phyloP scores from a whole-genome alignment of 1,284 basidiomycete genomes.

The Ceratobasidium sp. region DNA sequence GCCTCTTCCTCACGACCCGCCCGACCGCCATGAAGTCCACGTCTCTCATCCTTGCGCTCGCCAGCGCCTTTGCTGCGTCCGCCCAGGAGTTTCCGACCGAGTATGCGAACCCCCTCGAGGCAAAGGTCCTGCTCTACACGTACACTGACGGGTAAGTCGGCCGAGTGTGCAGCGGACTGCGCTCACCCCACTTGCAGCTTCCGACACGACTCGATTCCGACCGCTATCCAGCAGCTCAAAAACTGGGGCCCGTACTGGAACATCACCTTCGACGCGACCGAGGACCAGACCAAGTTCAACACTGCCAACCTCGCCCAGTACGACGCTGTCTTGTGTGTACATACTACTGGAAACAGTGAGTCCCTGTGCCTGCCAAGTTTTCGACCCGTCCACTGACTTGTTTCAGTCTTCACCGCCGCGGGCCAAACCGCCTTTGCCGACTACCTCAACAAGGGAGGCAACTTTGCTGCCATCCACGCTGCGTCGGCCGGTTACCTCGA shows the following conservation, averaged over 20 bases:
- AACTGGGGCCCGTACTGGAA: constrained; percentile 60
- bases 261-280: constrained; percentile 72
- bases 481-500: constrained; percentile 75
- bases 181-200: constrained; percentile 51
- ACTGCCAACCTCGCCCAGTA: constrained; percentile 66
- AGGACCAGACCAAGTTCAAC: constrained; percentile 69
- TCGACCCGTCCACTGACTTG: background rate
- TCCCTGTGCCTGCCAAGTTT: constrained; percentile 59
- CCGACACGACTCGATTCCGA: constrained; percentile 76
- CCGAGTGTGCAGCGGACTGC: background rate
- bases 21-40: constrained; percentile 11
- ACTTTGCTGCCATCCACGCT: constrained; percentile 75
- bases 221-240: constrained; percentile 68
- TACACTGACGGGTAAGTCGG: constrained; percentile 36
- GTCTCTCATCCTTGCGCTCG: constrained; percentile 2
- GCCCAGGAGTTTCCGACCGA: constrained; percentile 15
- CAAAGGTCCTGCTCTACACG: constrained; percentile 39
- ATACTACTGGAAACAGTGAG: constrained; percentile 62
- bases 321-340: constrained; percentile 76
- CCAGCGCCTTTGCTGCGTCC: background rate
- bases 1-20: constrained; percentile 1
- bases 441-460: constrained; percentile 76
- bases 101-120: constrained; percentile 13
- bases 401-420: constrained; percentile 50
- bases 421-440: constrained; percentile 71